Base-by-base conservation (phyloP, 805 yeast genomes). In the Sugiyamaella valdiviana region DNA sequence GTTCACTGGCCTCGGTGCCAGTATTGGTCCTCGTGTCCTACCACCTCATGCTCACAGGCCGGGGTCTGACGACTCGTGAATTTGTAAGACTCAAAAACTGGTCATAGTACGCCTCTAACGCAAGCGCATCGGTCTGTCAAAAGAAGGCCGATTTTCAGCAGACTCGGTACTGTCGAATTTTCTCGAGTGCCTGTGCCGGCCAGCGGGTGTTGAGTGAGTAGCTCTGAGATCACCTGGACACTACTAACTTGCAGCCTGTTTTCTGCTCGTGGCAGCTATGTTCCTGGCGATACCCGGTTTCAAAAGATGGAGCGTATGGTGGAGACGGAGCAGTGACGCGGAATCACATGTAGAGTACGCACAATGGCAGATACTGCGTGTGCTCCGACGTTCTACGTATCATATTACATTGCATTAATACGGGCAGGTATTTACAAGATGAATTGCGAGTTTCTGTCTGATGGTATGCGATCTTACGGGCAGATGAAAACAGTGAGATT, bases 1-100 rank as follows among this genome's bases (percentile, higher is more conserved):
- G 75, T 0, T 60, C 69, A 1, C 22, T 82, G 1, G 66, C 69
- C 2, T 26, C 77, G n/a, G 53, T 73, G 2, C 85, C 83, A 57
- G 90, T 93, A 1, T 41, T 71, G 0, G 52, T 79, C 21, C 63
- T 86, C 14, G 59, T 83, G 16, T 38, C 65, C 0, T 75, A 74
- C 54, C 95, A 86, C 57, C 35, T 77, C 0, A 74, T 69, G 44
- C 63, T 85, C 44, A 76, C 79, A 0, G 59, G 76, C 1, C 72
- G 77, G 6, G 82, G 81, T 42, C 72, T 82, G 53, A 82, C 90
- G 6, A 85, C 95, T 5, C 71, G 89, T 52, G 95, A 86, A 56
- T 85, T 75, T 58, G 66, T 86, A 44, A 76, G 75, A 50, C 19
- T n/a, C 15, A 23, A 23, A 16, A 14, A 7, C 4, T 45, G 44